These are phyloP conservation scores for Scutellospora calospora DNA, from an alignment of 371 early-diverging fungal species.

Conservation along the genomic window DNA sequence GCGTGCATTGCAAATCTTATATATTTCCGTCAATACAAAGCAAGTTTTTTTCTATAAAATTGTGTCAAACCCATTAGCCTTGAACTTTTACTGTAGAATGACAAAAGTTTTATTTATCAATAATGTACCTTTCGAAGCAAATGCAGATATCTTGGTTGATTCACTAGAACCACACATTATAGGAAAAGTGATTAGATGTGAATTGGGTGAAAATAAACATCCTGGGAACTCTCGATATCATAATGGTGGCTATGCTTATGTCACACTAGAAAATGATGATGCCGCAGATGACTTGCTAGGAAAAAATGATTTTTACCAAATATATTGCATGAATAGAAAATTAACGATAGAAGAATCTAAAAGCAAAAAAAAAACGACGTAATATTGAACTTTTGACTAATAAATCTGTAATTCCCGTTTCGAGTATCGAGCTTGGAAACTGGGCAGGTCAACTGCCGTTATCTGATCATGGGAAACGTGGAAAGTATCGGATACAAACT, in stretches of 20 bases:
- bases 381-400: not conserved
- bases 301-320: not conserved
- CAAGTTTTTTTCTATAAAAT: no score
- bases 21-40: no score
- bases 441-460: constrained; percentile 9
- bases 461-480: not conserved
- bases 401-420: not conserved
- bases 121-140: not conserved
- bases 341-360: not conserved
- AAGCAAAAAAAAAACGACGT: not conserved
- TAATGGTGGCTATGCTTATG: not conserved
- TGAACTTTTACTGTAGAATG: no score
- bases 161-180: not conserved
- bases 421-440: constrained; percentile 2
- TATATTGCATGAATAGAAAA: not conserved
- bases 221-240: not conserved
- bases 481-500: not conserved
- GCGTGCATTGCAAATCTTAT: no score
- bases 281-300: not conserved
- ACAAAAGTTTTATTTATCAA: not conserved
- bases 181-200: not conserved
- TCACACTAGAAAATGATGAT: not conserved
- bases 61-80: no score
- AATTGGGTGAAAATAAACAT: not conserved
- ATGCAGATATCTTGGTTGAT: not conserved